Evolutionary conservation across 2,329 filamentous ascomycete species (phyloP), one percentile per base, ranked within the genome.

Genomic region (Scedosporium apiospermum): DNA sequence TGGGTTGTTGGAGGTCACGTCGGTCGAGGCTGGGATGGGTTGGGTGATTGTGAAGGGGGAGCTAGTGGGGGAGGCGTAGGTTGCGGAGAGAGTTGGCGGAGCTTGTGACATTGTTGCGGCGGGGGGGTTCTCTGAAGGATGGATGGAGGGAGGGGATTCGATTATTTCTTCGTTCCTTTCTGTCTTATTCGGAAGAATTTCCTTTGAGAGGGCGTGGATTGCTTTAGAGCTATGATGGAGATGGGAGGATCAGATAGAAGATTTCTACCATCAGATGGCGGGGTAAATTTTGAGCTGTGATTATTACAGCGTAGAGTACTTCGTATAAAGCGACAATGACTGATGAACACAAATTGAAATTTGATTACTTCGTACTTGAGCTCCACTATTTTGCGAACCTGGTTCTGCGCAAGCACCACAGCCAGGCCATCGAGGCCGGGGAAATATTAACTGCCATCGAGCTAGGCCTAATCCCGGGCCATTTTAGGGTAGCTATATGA

Each of bases 51-150:
- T 69, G 73, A 86, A 86, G 42, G 78, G 69, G 3, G 73, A 72
- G 72, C 78, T 81, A 63, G 74, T 68, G 5, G 81, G 75, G 14
- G 83, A 83, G n/a, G 72, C 72, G 76, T 88, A 88, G 58, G 75
- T 75, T 59, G 82, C 83, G 44, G 74, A 74, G 63, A 86, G 75
- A 14, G 51, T 60, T 55, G 58, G 23, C 58, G 30, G 27, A 65
- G 55, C 12, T 38, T 23, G 23, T 4, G 49, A 53, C 49, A 53
- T 53, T 53, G 21, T 53, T 26, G 16, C 49, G n/a, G 49, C n/a
- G 18, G 16, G 49, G 21, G 27, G 6, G 6, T 9, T 34, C 44
- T 46, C 6, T 46, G 44, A 7, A 21, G 14, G 44, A 18, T 46
- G 14, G 44, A 46, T 6, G 44, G 44, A 21, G 18, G 44, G 44